Conservation (phyloP, 768 basidiomycete species). For the Rubroboletus satanas region DNA sequence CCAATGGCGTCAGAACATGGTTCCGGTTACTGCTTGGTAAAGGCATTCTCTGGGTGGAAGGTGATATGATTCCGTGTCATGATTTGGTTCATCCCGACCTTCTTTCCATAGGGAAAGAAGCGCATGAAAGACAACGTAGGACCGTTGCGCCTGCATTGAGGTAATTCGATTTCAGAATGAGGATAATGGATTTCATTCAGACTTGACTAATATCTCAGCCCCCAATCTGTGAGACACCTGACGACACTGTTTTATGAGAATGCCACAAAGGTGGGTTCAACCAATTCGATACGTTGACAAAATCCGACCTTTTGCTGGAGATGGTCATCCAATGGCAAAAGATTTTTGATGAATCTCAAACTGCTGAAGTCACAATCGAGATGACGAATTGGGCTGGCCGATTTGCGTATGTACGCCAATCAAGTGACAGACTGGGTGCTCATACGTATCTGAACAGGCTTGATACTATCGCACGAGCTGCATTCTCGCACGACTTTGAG, state of each 20-base stretch:
- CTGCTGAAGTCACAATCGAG: slow-evolving; percentile 46
- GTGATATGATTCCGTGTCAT: slow-evolving; percentile 26
- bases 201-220: slow-evolving; percentile 29
- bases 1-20: slow-evolving; percentile 60
- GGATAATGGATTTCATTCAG: neutral
- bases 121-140: slow-evolving; percentile 53
- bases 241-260: slow-evolving; percentile 53
- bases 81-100: neutral
- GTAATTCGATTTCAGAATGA: slow-evolving; percentile 28
- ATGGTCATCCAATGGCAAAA: slow-evolving; percentile 49
- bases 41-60: slow-evolving; percentile 67
- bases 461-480: slow-evolving; percentile 58
- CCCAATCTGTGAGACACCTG: slow-evolving; percentile 51
- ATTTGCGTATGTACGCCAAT: slow-evolving; percentile 47
- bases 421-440: neutral
- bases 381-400: slow-evolving; percentile 57
- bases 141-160: slow-evolving; percentile 55
- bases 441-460: slow-evolving; percentile 34
- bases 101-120: slow-evolving; percentile 42
- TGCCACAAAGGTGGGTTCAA: slow-evolving; percentile 35
- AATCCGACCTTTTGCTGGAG: slow-evolving; percentile 17
- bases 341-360: slow-evolving; percentile 39
- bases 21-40: slow-evolving; percentile 58
- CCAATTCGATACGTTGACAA: neutral
- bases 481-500: slow-evolving; percentile 59